Evolutionary conservation across 2,329 filamentous ascomycete species (phyloP).

Genomic region (Stachybotrys chlorohalonatus): DNA sequence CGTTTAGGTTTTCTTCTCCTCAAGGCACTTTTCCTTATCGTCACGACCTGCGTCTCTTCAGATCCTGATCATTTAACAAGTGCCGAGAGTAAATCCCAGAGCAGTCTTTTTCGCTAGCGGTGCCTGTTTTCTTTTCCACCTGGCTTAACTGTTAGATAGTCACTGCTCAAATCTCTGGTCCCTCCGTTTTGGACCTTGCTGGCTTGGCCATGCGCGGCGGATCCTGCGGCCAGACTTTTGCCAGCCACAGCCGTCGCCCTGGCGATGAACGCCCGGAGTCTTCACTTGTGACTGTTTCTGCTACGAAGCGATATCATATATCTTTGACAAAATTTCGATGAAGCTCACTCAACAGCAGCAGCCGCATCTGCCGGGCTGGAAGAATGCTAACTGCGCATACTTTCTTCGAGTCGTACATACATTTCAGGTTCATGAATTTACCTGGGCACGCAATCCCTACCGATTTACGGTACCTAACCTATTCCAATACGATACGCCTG

Average conservation of each 20-base stretch:
- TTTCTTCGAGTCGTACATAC: no score
- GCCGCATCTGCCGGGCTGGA: no score
- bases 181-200: no score
- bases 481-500: background rate
- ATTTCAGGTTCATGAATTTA: background rate
- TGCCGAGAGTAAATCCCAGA: constrained; percentile 67
- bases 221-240: no score
- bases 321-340: no score
- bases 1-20: constrained; percentile 19
- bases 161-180: constrained; percentile 62
- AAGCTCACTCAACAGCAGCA: no score
- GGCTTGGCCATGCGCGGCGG: no score
- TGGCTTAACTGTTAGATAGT: constrained; percentile 89
- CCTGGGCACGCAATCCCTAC: background rate
- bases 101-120: constrained; percentile 98
- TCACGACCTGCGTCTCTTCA: constrained; percentile 66
- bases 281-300: no score
- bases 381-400: no score
- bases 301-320: no score
- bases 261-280: no score
- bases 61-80: constrained; percentile 79
- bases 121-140: constrained; percentile 63
- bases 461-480: background rate
- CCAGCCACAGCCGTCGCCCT: no score
- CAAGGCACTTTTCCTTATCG: constrained; percentile 91